These are phyloP conservation scores for Beta vulgaris DNA, from an alignment of 148 eudicot species.

Conservation along the genomic window DNA sequence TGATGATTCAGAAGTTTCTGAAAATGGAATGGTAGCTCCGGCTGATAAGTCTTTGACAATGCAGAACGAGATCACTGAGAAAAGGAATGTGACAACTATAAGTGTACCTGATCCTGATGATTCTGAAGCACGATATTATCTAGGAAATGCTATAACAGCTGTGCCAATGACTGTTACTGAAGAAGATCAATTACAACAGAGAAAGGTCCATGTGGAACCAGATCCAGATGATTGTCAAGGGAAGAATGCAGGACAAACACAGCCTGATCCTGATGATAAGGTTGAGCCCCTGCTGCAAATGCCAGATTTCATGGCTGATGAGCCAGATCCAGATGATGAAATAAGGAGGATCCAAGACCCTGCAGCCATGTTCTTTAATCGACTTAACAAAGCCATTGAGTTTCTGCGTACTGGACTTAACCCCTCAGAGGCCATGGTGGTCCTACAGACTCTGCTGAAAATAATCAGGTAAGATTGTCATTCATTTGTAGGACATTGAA, in stretches of 20 bases:
- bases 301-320: conserved; percentile 26
- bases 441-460: conserved; percentile 73
- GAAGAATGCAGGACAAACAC: conserved; percentile 14
- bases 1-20: conserved; percentile 23
- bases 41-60: not conserved
- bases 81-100: not conserved
- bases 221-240: conserved; percentile 23
- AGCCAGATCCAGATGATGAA: conserved; percentile 71
- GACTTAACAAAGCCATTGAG: conserved; percentile 60
- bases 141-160: not conserved
- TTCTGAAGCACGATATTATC: conserved; percentile 23
- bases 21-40: not conserved
- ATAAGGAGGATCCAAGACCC: conserved; percentile 80
- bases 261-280: conserved; percentile 33
- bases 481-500: not conserved
- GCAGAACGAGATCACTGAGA: conserved; percentile 5
- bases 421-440: conserved; percentile 37
- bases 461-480: conserved; percentile 51
- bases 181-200: conserved; percentile 5
- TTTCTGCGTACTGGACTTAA: conserved; percentile 48
- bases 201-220: conserved; percentile 10
- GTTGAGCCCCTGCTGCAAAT: conserved; percentile 13
- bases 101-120: conserved; percentile 46
- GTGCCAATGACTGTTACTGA: conserved; percentile 4
- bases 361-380: conserved; percentile 43